Evolutionary conservation across 2,329 filamentous ascomycete genomes (phyloP).

Genomic region (Fusarium pininemorale): DNA sequence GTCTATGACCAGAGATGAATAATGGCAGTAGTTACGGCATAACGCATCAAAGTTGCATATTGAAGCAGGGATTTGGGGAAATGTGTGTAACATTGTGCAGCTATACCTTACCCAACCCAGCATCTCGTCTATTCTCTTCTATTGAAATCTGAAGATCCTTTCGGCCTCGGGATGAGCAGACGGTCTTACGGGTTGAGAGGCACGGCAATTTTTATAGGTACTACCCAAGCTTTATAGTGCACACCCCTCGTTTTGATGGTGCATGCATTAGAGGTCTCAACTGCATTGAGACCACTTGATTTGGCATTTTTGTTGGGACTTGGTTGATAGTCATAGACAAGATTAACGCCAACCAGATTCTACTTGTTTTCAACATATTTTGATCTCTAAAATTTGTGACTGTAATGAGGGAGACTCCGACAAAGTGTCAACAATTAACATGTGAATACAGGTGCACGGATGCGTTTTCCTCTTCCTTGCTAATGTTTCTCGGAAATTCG

Average conservation of each 20-base stretch:
- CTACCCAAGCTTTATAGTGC: neutral
- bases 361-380: neutral
- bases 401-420: neutral
- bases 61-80: conserved; percentile 8
- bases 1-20: neutral
- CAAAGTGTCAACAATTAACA: conserved; percentile 3
- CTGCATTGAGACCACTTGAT: conserved; percentile 5
- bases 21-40: neutral
- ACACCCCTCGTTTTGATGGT: conserved; percentile 8
- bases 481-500: conserved; percentile 24
- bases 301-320: conserved; percentile 29
- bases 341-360: neutral
- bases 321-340: conserved; percentile 3
- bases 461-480: neutral
- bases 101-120: conserved; percentile 20
- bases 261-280: conserved; percentile 27
- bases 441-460: conserved; percentile 26
- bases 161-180: conserved; percentile 23
- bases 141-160: conserved; percentile 19
- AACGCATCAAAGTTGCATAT: neutral
- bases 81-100: neutral
- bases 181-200: neutral
- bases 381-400: neutral
- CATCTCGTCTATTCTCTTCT: neutral
- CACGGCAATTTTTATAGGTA: neutral